Base-by-base conservation (phyloP, 495 filamentous ascomycete species). In the Acidomyces sp. region DNA sequence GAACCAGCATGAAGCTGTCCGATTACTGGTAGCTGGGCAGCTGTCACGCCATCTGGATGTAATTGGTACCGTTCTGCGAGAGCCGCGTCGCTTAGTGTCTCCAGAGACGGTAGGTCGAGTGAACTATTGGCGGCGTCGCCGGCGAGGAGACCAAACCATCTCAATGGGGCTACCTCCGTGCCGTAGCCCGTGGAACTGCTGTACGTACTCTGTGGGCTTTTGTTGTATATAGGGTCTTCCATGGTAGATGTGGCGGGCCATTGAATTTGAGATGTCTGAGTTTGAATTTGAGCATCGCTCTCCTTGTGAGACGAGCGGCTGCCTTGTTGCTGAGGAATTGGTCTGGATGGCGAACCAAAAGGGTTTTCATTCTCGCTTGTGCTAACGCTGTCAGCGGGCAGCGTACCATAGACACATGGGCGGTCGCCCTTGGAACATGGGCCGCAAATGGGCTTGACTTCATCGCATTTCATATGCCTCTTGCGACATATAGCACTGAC, bases 61-160 rank as follows among this genome's bases (percentile, higher is more conserved):
- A 11, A 25, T 33, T 20, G 39, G 26, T 24, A 43, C 18, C 13
- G 25, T 20, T 30, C 25, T 15, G n/a, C 28, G 4, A 41, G 38
- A 7, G 38, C 38, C 9, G n/a, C 26, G 15, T 39, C 30, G 17
- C 20, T 29, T 11, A 41, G 19, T 15, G 12, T 31, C 3, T 42
- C 45, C n/a, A 42, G 15, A 1, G 34, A 26, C 4, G 46, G 36
- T 12, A 40, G 24, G 12, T 50, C 34, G 4, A 39, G 36, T 22
- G 39, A 21, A 26, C 10, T 22, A 16, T 45, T 21, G 2, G 27
- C 23, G 6, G 46, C 46, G 41, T 52, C 48, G 23, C 39, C 32
- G 21, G 39, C 48, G 7, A 51, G 49, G 18, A 52, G 33, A 1
- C 45, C 49, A 29, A 48, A 45, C 49, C 49, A 52, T 16, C 40